A percentile compares a stretch with the other conserved stretches of the same genome.
phyloP scores from a whole-genome alignment of 306 rosid species.

The Dryas octopetala region DNA sequence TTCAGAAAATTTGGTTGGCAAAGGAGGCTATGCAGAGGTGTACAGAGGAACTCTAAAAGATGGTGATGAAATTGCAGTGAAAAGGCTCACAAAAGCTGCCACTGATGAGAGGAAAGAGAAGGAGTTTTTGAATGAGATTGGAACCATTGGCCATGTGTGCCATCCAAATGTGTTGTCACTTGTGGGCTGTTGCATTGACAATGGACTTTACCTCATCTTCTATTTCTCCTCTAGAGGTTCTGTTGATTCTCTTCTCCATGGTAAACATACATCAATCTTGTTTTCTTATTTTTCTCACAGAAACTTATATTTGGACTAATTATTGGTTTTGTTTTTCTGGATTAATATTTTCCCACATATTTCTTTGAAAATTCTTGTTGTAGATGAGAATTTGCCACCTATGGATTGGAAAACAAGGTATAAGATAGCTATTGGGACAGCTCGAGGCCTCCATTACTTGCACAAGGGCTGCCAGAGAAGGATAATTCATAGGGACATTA shows the following conservation, averaged over 20 bases:
- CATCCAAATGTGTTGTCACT: constrained; percentile 78
- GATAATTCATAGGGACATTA: constrained; percentile 85
- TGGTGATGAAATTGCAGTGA: constrained; percentile 82
- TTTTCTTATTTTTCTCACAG: background rate
- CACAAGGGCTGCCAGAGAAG: constrained; percentile 93
- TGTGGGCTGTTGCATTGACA: constrained; percentile 81
- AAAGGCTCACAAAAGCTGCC: constrained; percentile 66
- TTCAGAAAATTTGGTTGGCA: constrained; percentile 80
- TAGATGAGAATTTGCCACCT: constrained; percentile 63
- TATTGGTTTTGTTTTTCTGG: constrained; percentile 16
- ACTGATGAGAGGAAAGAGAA: constrained; percentile 85
- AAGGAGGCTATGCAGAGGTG: constrained; percentile 92
- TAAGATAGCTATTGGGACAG: constrained; percentile 77
- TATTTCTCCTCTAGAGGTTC: constrained; percentile 75
- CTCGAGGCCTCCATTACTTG: constrained; percentile 81
- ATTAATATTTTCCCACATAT: background rate
- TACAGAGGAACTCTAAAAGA: constrained; percentile 62
- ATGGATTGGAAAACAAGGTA: constrained; percentile 88
- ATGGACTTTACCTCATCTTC: constrained; percentile 82
- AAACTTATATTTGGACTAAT: too few species aligned
- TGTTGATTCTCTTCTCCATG: constrained; percentile 85
- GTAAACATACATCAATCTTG: constrained; percentile 34
- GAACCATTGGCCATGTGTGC: constrained; percentile 82
- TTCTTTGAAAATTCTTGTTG: background rate
- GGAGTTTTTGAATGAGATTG: constrained; percentile 90